These are phyloP conservation scores for Colletotrichum camelliae DNA, from an alignment of 2,329 filamentous ascomycete genomes.

Conservation along the genomic window DNA sequence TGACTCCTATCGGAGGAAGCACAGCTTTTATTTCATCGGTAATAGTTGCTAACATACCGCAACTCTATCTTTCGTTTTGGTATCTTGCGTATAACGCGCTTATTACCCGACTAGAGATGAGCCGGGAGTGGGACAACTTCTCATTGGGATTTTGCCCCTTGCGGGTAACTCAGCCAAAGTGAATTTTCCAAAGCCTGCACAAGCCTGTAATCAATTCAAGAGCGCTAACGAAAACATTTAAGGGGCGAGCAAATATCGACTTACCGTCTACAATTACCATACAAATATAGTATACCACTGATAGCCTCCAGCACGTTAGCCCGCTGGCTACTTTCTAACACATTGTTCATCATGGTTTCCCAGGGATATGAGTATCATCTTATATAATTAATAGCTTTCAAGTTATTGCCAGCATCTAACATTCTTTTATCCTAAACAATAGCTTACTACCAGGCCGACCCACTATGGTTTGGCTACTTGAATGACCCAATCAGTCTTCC, in stretches of 20 bases:
- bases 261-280: not conserved
- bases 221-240: not conserved
- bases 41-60: not conserved
- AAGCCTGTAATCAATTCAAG: not conserved
- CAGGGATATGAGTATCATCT: not conserved
- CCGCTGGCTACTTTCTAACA: not conserved
- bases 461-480: no score
- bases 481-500: no score
- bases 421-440: no score
- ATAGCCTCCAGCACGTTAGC: not conserved
- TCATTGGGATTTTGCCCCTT: not conserved
- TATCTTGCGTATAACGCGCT: not conserved
- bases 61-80: not conserved
- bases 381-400: not conserved
- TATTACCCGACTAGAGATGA: not conserved
- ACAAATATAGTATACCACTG: not conserved
- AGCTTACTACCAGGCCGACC: no score
- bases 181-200: not conserved
- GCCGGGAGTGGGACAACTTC: not conserved
- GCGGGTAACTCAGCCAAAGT: not conserved
- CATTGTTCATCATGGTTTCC: not conserved
- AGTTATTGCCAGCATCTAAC: no score
- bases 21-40: not conserved
- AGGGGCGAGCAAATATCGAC: not conserved
- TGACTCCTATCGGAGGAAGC: no score